These are phyloP conservation scores for Heritiera fomes DNA, from an alignment of 345 rosid genomes.

Conservation along the genomic window DNA sequence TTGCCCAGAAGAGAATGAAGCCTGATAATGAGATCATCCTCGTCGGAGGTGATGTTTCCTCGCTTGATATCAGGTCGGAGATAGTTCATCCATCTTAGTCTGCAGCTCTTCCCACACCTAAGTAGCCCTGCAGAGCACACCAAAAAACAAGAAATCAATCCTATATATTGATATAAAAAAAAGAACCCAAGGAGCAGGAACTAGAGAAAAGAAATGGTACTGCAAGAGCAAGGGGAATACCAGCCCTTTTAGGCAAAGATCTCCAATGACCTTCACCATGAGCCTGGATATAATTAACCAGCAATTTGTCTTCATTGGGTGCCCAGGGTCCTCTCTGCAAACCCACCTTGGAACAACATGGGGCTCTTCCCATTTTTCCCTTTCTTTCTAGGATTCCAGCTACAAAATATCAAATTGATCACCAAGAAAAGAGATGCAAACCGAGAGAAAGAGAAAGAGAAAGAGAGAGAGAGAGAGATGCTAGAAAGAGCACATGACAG, in stretches of 20 bases:
- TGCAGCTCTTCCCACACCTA: constrained; percentile 53
- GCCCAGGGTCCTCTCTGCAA: constrained; percentile 50
- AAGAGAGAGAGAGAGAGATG: background rate
- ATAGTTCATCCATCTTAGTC: constrained; percentile 57
- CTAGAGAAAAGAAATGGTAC: background rate
- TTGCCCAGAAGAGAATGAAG: constrained; percentile 51
- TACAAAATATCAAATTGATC: too few species aligned
- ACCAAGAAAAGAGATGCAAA: background rate
- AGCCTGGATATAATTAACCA: constrained; percentile 31
- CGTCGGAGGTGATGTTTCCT: constrained; percentile 49
- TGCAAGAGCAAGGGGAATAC: background rate
- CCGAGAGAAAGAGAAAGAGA: background rate
- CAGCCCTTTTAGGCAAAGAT: constrained; percentile 44
- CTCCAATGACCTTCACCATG: constrained; percentile 55
- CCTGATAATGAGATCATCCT: constrained; percentile 49
- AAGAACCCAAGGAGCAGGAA: background rate
- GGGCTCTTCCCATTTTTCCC: constrained; percentile 42
- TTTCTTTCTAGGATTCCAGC: background rate
- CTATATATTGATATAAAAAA: background rate
- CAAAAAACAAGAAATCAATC: background rate
- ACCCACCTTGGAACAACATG: constrained; percentile 50
- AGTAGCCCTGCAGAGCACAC: constrained; percentile 25
- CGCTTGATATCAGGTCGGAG: constrained; percentile 50
- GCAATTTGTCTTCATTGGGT: constrained; percentile 37
- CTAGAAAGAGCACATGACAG: background rate